A percentile compares a stretch with the other conserved stretches of the same genome.
These are phyloP conservation scores for Yamadazyma ubonensis DNA, from an alignment of 805 yeast genomes.

Conservation along the genomic window DNA sequence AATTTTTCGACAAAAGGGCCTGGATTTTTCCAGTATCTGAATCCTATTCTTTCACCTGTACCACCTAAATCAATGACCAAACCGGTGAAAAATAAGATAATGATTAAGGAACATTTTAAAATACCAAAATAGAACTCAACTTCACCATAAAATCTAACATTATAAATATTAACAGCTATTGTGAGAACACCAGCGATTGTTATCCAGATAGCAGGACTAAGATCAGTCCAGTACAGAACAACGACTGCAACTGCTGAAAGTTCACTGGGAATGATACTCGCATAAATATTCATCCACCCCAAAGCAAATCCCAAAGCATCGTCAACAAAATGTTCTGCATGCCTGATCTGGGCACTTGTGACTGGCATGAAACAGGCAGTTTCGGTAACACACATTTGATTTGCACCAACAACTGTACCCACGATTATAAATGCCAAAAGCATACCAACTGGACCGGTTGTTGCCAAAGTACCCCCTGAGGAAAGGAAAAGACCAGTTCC, in stretches of 20 bases:
- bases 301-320: constrained; percentile 47
- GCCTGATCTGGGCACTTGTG: constrained; percentile 35
- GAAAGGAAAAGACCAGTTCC: constrained; percentile 59
- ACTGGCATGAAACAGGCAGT: constrained; percentile 37
- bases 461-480: constrained; percentile 48
- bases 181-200: constrained; percentile 39
- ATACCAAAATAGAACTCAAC: constrained; percentile 27
- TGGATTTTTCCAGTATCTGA: constrained; percentile 40
- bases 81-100: constrained; percentile 20
- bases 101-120: constrained; percentile 24
- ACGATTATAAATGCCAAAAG: constrained; percentile 49
- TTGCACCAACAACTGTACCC: constrained; percentile 41
- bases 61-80: constrained; percentile 27
- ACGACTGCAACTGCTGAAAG: constrained; percentile 48
- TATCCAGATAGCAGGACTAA: constrained; percentile 47
- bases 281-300: constrained; percentile 45
- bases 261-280: constrained; percentile 37
- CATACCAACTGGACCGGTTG: constrained; percentile 45
- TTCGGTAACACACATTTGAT: constrained; percentile 42
- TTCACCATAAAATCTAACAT: constrained; percentile 37
- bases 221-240: constrained; percentile 44
- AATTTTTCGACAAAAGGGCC: constrained; percentile 33
- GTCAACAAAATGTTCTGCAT: constrained; percentile 40
- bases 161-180: constrained; percentile 33
- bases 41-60: constrained; percentile 24